Percentiles rank a stretch among this genome's conserved stretches.
Conservation (phyloP, 2,329 filamentous ascomycete species). For the Cadophora luteo-olivacea region DNA sequence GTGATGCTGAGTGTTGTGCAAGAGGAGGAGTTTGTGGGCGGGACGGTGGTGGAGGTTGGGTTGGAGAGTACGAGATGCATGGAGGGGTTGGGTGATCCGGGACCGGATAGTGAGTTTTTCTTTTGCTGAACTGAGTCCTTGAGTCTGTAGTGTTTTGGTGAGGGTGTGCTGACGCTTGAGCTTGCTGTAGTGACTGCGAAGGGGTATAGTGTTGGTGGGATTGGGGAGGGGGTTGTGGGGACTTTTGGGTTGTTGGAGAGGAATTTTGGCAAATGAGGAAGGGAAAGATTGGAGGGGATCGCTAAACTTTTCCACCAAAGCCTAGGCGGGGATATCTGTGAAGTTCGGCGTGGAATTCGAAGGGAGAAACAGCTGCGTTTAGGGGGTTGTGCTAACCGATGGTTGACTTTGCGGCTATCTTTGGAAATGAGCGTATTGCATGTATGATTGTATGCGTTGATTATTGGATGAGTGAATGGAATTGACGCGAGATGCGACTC, state of each 20-base stretch:
- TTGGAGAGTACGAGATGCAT: constrained; percentile 45
- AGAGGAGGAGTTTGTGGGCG: constrained; percentile 45
- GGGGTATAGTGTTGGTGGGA: constrained; percentile 20
- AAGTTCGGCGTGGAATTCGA: neutral
- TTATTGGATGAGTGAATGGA: neutral
- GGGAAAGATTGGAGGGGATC: neutral
- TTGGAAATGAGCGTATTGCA: neutral
- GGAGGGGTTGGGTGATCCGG: constrained; percentile 46
- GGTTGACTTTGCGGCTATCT: neutral
- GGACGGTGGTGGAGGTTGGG: constrained; percentile 52
- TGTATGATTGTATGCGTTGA: neutral
- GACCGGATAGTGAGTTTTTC: constrained; percentile 15
- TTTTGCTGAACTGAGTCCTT: neutral
- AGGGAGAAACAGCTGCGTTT: neutral
- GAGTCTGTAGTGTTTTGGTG: neutral
- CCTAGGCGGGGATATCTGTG: no score
- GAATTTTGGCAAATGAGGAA: constrained; percentile 25
- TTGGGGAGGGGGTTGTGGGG: constrained; percentile 14
- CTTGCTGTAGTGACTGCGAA: neutral
- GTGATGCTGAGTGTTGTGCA: constrained; percentile 51
- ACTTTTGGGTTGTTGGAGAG: constrained; percentile 22
- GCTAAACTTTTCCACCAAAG: neutral
- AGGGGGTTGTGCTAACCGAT: neutral
- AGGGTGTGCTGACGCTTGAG: neutral
- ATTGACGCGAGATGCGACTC: neutral